Base-by-base conservation (phyloP, 306 rosid species). In the Lathyrus aphaca region DNA sequence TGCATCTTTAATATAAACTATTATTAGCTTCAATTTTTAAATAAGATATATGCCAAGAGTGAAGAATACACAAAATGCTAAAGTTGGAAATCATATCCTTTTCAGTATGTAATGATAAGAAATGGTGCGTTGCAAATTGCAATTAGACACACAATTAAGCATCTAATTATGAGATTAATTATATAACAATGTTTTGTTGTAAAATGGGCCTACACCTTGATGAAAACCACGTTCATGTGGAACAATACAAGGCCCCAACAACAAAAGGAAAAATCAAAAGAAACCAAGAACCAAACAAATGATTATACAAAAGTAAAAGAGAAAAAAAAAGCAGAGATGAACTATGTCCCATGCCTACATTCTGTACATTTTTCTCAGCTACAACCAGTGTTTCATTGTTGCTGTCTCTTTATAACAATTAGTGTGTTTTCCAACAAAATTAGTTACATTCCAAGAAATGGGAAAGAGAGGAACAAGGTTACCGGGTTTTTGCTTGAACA, bases 401-500 rank as follows among this genome's bases (percentile, higher is more conserved):
- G 57, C 43, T 74, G 43, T 30, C 69, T 25, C 51, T 53, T 73
- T 80, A 80, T 78, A 80, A 77, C 44, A 74, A 77, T 54, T 73
- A 48, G 84, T 44, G 32, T 4, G 35, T 79, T 77, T 43, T 68
- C 18, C 5, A 44, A 68, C 66, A 57, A 16, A 23, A 57, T 11
- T 6, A 44, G 67, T 64, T 62, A 16, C 56, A 58, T 48, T 75
- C 56, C 40, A 74, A 56, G 49, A 73, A 42, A 91, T 94, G 99
- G 96, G 91, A 38, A 91, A 87, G 89, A 84, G 83, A 77, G 88
- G 91, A 6, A 59, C 87, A 11, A 94, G 83, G 77, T 68, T 90
- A 73, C 87, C 97, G 2, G 87, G 82, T 66, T 91, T 91, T 76
- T 88, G 97, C 82, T 88, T 94, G 6, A 94, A 84, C 82, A 76